Base-by-base conservation (phyloP, 306 rosid species). In the Prunus dulcis region DNA sequence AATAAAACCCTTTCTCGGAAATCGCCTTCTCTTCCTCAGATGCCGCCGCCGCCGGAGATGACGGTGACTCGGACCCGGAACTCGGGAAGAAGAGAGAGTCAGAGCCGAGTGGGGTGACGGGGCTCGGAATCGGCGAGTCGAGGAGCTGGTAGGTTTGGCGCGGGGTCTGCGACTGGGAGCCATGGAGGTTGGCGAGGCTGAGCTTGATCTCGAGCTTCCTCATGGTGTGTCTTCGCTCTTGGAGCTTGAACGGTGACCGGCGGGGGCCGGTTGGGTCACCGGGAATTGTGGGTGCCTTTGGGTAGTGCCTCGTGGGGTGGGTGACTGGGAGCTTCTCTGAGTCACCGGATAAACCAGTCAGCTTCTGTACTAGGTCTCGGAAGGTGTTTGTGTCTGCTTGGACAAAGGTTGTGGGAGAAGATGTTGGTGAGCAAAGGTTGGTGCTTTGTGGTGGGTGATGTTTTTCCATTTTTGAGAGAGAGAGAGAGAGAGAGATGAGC, bases 171-270 rank as follows among this genome's bases (percentile, higher is more conserved):
- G 43, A 38, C 63, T 81, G 79, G 22, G 74, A 74, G 60, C 78
- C 72, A n/a, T 55, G 77, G 30, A 79, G 78, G 28, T 70, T 53
- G 73, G 82, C 79, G 78, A 77, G 76, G 61, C 81, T 80, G 67
- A 82, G 80, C 50, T 86, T 74, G 84, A 86, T 80, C 78, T 80
- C 84, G 2, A 86, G 89, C 64, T 82, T 86, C 43, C 82, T 78
- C 78, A 86, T 70, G 61, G 86, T 56, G 69, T 73, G 80, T 14
- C 89, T 70, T 23, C 89, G 89, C 73, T 85, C 86, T n/a, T 82
- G 89, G 66, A 85, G 86, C 82, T 85, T 85, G 82, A 82, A 82
- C 4, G 84, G 84, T 10, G 86, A 76, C 43, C 89, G 86, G 68
- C 86, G 89, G 19, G 86, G 82, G 23, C 71, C 78, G 23, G 87